A percentile compares a stretch with the other conserved stretches of the same genome.
These are phyloP conservation scores for Ensete glaucum DNA, from an alignment of 176 grass and related monocot genomes.

Conservation along the genomic window DNA sequence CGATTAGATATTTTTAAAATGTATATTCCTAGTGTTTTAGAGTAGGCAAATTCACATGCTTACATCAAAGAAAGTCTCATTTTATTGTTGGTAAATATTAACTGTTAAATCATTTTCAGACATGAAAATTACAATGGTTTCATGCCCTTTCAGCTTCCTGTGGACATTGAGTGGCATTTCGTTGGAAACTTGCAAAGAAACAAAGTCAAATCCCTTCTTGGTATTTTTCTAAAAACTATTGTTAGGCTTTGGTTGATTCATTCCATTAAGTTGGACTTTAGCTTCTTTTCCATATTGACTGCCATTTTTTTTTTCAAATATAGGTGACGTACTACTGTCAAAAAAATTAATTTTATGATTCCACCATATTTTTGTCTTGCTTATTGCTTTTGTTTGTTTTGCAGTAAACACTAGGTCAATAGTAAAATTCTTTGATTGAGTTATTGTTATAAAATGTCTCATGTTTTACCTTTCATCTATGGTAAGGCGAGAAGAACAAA, in stretches of 20 bases:
- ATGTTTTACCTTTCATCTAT: no score
- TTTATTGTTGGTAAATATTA: no score
- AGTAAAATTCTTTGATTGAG: not conserved
- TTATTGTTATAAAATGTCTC: no score
- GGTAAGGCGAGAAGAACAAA: no score
- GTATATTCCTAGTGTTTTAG: no score
- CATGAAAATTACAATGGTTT: not conserved
- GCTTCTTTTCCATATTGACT: not conserved
- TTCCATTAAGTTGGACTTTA: not conserved
- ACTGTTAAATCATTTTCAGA: no score
- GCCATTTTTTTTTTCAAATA: no score
- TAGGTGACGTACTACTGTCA: no score
- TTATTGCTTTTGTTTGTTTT: not conserved
- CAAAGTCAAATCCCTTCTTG: conserved; percentile 68
- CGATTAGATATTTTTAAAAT: no score
- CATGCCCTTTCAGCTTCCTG: conserved; percentile 54
- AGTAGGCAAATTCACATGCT: no score
- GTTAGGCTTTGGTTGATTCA: conserved; percentile 4
- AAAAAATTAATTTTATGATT: no score
- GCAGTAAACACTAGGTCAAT: not conserved
- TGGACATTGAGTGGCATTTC: conserved; percentile 95
- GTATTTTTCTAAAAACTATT: conserved; percentile 17
- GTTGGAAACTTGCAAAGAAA: conserved; percentile 94
- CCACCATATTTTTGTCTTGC: not conserved
- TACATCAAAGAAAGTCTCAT: no score